Base-by-base conservation (phyloP, 768 basidiomycete genomes). In the Lepiota brunneoincarnata region DNA sequence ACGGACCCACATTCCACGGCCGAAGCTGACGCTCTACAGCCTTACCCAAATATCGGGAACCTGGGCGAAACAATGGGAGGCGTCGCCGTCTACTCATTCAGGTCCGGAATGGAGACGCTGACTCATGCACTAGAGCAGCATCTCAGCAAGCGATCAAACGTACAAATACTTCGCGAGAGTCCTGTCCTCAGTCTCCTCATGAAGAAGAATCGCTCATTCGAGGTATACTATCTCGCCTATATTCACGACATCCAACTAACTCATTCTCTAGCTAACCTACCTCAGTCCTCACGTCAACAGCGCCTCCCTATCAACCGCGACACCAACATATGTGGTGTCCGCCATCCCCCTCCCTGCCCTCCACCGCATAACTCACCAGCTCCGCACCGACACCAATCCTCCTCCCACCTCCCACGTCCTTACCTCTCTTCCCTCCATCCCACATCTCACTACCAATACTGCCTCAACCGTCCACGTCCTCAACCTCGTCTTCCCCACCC, bases 381-480 rank as follows among this genome's bases (percentile, higher is more conserved):
- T 15, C 44, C 37, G 4, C 47, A 36, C 38, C 24, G 54, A 31
- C 23, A 24, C 20, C 37, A 28, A 35, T 54, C 44, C 31, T 7
- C 18, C 12, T 26, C 40, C 41, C 40, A 23, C 41, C 39, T 51
- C 78, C 36, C 17, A 36, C 45, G 6, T 31, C 64, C 2, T 56
- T 66, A 6, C 59, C 64, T 5, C 36, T 24, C 20, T 47, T 7
- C 21, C 45, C 3, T 34, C 66, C 4, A 72, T 91, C 0, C 87
- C 91, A 0, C 78, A 91, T 58, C 78, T 95, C 14, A 75, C 69
- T 4, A 67, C 75, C n/a, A 93, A 91, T 64, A 80, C 86, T 0
- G 74, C 77, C 36, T 86, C 93, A 20, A 86, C 88, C 9, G 93
- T 98, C 54, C 84, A 81, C n/a, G 91, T 97, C 35, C 72, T 94